Base-by-base conservation (phyloP, 352 stramenopile genomes). In the Phytophthora foliorum region DNA sequence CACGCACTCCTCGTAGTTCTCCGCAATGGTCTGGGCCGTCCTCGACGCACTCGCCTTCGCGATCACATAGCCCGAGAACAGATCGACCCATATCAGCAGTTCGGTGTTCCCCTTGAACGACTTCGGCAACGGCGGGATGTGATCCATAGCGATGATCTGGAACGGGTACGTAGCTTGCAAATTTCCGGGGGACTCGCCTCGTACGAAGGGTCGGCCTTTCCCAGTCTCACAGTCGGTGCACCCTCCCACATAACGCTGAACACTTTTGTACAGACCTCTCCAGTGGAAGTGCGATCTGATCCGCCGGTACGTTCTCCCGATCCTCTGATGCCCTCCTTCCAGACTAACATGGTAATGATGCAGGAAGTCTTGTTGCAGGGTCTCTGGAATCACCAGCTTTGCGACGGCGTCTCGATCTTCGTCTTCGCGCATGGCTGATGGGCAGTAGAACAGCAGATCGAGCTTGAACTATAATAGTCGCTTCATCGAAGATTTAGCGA, bases 51-150 rank as follows among this genome's bases (percentile, higher is more conserved):
- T n/a, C n/a, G n/a, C 63, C 14, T 59, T 68, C 7, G 48, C 57
- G 6, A 75, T 63, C 52, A 67, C 49, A 29, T 58, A 75, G 4
- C 69, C 59, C 0, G 58, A 63, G 44, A 68, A 62, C 17, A 67
- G 57, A 50, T 74, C 64, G 2, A 74, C 45, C 55, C 58, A 78
- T 3, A 78, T 46, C n/a, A 77, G 36, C 14, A 80, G 21, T n/a
- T 77, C 73, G 0, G 65, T 70, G 29, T 81, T 81, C 0, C 74
- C 74, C 9, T 59, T 58, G 17, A 69, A 51, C 0, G 61, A 75
- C 6, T 32, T 63, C 0, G 74, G 74, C 6, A 81, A 31, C 4
- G 65, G 72, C 6, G 65, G 68, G 0, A 75, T 72, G 11, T 78
- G 69, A 36, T 81, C 69, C 74, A 78, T 75, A 34, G n/a, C n/a